These are phyloP conservation scores for Backusella circina DNA, from an alignment of 192 early-diverging fungal genomes.

Conservation along the genomic window DNA sequence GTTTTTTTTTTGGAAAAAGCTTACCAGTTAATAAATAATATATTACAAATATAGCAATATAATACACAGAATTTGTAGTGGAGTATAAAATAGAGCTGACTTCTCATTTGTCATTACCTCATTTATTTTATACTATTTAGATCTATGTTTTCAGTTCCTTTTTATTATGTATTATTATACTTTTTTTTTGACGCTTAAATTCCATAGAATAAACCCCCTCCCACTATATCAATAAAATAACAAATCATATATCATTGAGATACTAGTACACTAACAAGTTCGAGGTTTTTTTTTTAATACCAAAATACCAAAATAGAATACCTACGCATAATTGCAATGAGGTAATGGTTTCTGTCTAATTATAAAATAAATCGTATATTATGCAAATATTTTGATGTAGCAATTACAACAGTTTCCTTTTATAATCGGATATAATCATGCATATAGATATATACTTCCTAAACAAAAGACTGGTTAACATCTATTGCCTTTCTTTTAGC, in stretches of 20 bases:
- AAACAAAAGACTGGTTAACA: no score
- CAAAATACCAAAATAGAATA: background rate
- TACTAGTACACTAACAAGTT: background rate
- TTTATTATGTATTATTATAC: background rate
- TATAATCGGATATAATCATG: no score
- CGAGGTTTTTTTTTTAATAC: background rate
- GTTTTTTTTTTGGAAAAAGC: background rate
- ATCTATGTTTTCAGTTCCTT: background rate
- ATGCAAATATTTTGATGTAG: no score
- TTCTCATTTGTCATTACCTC: background rate
- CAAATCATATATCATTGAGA: background rate
- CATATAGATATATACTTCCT: no score
- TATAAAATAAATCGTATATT: no score
- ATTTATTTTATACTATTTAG: background rate
- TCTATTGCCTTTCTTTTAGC: no score
- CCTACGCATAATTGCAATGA: background rate
- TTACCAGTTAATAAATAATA: background rate
- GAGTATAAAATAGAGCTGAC: background rate
- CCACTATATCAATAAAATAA: background rate
- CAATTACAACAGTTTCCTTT: no score
- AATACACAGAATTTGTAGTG: background rate
- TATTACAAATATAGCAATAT: background rate
- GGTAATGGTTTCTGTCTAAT: background rate
- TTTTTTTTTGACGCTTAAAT: background rate
- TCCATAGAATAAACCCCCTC: background rate